Evolutionary conservation across 2,329 filamentous ascomycete species (phyloP).

Genomic region (Rhytidhysteron rufulum): DNA sequence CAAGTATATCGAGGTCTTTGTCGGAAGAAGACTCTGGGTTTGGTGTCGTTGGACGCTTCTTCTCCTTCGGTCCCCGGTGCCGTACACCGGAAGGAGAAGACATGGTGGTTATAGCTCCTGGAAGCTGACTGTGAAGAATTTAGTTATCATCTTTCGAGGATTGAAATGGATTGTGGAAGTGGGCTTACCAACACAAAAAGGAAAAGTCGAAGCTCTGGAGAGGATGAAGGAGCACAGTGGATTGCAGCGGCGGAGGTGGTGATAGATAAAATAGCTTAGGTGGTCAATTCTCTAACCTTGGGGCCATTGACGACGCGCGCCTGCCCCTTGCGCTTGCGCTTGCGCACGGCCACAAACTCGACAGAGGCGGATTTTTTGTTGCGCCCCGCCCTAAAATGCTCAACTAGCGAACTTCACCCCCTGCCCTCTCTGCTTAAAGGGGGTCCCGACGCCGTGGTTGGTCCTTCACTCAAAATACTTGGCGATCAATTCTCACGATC

Average conservation of each 20-base stretch:
- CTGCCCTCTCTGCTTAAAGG: too few species aligned
- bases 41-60: slow-evolving; percentile 34
- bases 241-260: not conserved
- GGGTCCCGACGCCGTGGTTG: too few species aligned
- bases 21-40: slow-evolving; percentile 21
- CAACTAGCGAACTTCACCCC: too few species aligned
- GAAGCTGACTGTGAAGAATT: slow-evolving; percentile 1
- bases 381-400: too few species aligned
- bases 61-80: slow-evolving; percentile 36
- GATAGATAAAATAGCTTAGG: not conserved
- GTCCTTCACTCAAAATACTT: not conserved
- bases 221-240: not conserved
- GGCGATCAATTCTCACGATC: not conserved
- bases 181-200: not conserved
- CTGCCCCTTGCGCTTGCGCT: not conserved
- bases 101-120: slow-evolving; percentile 24
- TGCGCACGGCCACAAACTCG: too few species aligned
- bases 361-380: too few species aligned
- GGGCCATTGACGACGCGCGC: not conserved
- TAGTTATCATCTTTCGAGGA: not conserved
- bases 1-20: slow-evolving; percentile 23
- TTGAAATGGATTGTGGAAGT: not conserved
- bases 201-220: not conserved
- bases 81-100: slow-evolving; percentile 36
- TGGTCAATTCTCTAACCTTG: slow-evolving; percentile 2